Evolutionary conservation across 768 basidiomycete species (phyloP).

Genomic region (Leccinum disarticulatum): DNA sequence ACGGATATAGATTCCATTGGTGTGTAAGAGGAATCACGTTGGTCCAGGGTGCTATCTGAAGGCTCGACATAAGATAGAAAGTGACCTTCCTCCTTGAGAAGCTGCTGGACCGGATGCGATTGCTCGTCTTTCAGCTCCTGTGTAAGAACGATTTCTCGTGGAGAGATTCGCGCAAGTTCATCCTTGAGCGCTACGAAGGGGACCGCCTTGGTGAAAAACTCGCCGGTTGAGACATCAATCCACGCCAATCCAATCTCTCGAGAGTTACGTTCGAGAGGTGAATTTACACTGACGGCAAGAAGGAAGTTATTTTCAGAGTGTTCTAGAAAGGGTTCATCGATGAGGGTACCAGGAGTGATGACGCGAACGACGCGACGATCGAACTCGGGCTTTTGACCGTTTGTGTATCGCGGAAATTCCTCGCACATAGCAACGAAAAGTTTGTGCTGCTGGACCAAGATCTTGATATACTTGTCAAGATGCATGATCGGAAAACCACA

Average conservation of each 20-base stretch:
- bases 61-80: constrained; percentile 50
- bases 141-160: constrained; percentile 79
- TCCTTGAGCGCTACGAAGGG: constrained; percentile 62
- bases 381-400: constrained; percentile 58
- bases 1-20: constrained; percentile 56
- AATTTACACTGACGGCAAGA: constrained; percentile 53
- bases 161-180: constrained; percentile 77
- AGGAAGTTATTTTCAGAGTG: constrained; percentile 89
- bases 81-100: constrained; percentile 53
- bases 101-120: constrained; percentile 47
- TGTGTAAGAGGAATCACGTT: constrained; percentile 17
- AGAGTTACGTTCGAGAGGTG: constrained; percentile 1
- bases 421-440: constrained; percentile 93
- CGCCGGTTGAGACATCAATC: constrained; percentile 94
- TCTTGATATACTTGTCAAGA: constrained; percentile 83
- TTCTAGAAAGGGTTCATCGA: constrained; percentile 87
- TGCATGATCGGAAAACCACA: constrained; percentile 89
- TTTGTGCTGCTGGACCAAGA: constrained; percentile 77
- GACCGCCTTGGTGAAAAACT: constrained; percentile 77
- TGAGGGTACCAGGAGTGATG: constrained; percentile 91
- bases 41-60: constrained; percentile 1
- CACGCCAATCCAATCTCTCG: constrained; percentile 73
- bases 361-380: constrained; percentile 83
- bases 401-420: constrained; percentile 64
- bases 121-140: constrained; percentile 35